A percentile compares a stretch with the other conserved stretches of the same genome.
phyloP scores from a whole-genome alignment of 805 yeast genomes.

The Saccharomycopsis amapae region DNA sequence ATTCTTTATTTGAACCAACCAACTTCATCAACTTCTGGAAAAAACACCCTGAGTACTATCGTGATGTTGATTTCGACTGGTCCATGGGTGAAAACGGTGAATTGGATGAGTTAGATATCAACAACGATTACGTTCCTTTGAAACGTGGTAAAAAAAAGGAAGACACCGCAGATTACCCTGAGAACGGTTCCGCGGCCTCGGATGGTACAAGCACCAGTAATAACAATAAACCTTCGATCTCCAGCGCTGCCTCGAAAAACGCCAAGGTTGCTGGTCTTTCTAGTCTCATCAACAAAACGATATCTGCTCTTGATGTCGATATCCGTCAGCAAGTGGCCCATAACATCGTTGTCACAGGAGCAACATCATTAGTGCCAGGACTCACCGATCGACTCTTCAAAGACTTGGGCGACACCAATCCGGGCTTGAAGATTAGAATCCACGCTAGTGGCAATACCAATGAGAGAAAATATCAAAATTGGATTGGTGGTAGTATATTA shows the following conservation, averaged over 20 bases:
- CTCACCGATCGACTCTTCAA: slow-evolving; percentile 66
- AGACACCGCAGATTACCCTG: slow-evolving; percentile 21
- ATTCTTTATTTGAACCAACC: slow-evolving; percentile 63
- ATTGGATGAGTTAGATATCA: slow-evolving; percentile 36
- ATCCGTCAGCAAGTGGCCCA: slow-evolving; percentile 80
- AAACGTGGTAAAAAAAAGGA: slow-evolving; percentile 47
- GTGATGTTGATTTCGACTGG: slow-evolving; percentile 25
- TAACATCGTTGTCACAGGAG: slow-evolving; percentile 82
- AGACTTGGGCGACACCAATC: slow-evolving; percentile 63
- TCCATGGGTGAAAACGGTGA: slow-evolving; percentile 44
- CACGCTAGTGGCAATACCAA: slow-evolving; percentile 71
- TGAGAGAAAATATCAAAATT: slow-evolving; percentile 74
- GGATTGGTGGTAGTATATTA: slow-evolving; percentile 90
- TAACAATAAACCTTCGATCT: neutral
- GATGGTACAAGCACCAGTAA: slow-evolving; percentile 28
- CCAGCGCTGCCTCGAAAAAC: neutral
- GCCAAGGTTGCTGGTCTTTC: slow-evolving; percentile 14
- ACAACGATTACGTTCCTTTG: slow-evolving; percentile 67
- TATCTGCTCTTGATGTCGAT: slow-evolving; percentile 61
- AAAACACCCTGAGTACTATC: slow-evolving; percentile 9
- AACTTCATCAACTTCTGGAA: slow-evolving; percentile 30
- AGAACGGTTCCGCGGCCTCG: slow-evolving; percentile 23
- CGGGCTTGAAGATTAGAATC: slow-evolving; percentile 79
- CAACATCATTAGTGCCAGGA: slow-evolving; percentile 74
- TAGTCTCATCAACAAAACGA: slow-evolving; percentile 19